phyloP scores from a whole-genome alignment of 768 basidiomycete genomes.

The Naganishia antarctica region DNA sequence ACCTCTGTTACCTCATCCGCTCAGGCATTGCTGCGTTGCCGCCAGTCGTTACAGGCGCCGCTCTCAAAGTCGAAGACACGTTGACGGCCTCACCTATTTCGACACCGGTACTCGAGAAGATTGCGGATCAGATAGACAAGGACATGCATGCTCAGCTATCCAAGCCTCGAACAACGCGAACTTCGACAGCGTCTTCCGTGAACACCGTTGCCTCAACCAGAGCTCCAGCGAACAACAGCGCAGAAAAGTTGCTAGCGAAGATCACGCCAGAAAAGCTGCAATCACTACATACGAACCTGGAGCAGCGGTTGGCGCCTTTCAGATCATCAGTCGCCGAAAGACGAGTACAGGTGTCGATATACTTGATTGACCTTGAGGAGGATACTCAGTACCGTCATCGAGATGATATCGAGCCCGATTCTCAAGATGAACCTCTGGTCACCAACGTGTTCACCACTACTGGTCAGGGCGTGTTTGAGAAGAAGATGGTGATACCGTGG shows the following conservation, averaged over 20 bases:
- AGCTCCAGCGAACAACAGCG: neutral
- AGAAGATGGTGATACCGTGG: conserved; percentile 63
- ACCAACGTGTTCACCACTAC: conserved; percentile 58
- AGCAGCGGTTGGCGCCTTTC: conserved; percentile 69
- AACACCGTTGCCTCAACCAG: conserved; percentile 2
- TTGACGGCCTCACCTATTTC: conserved; percentile 14
- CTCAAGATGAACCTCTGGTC: conserved; percentile 54
- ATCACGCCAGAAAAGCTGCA: conserved; percentile 23
- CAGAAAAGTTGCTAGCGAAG: conserved; percentile 9
- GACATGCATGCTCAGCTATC: neutral
- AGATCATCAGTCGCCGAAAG: conserved; percentile 64
- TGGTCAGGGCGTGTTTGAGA: conserved; percentile 69
- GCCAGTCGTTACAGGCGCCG: neutral
- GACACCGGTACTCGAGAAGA: conserved; percentile 6
- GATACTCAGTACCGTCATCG: conserved; percentile 28
- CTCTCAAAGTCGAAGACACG: conserved; percentile 9
- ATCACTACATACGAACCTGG: conserved; percentile 62
- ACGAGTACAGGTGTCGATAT: conserved; percentile 62
- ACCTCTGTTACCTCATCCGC: too few relatives aligned
- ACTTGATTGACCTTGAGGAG: conserved; percentile 44
- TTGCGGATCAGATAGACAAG: conserved; percentile 2
- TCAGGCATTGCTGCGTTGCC: conserved; percentile 16
- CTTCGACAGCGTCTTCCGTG: conserved; percentile 6
- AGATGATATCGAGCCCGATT: conserved; percentile 36
- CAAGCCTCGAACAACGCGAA: neutral